These are phyloP conservation scores for Kwoniella heveanensis DNA, from an alignment of 768 basidiomycete species.

Conservation along the genomic window DNA sequence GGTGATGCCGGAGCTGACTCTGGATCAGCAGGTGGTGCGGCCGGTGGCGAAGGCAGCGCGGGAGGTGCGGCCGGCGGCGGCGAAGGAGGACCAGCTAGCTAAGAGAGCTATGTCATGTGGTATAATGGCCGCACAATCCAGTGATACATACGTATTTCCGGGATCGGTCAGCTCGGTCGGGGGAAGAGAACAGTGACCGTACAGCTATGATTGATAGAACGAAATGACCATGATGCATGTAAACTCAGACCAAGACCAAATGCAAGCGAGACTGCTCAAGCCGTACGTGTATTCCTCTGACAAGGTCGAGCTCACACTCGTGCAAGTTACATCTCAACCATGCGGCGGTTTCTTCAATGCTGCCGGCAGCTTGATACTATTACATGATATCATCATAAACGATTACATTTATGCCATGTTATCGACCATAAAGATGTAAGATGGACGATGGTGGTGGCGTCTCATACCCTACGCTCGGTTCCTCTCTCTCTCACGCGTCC, in stretches of 20 bases:
- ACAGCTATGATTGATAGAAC: not conserved
- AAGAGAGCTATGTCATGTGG: no score
- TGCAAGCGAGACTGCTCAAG: no score
- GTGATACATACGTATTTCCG: not conserved
- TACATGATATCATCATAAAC: not conserved
- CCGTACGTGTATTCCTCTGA: no score
- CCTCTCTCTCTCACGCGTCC: no score
- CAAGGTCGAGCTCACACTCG: no score
- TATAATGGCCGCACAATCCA: no score
- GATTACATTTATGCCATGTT: not conserved
- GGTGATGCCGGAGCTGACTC: slow-evolving; percentile 13
- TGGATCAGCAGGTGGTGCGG: slow-evolving; percentile 13
- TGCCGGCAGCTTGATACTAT: not conserved
- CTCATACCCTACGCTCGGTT: no score
- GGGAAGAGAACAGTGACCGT: no score
- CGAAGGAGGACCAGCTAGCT: not conserved
- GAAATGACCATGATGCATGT: not conserved
- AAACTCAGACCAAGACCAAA: not conserved
- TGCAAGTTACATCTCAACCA: no score
- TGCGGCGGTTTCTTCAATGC: no score
- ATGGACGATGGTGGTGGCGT: no score
- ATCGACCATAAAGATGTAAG: no score
- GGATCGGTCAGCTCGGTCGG: not conserved
- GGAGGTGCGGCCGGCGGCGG: not conserved
- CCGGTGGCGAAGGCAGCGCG: not conserved